Conservation (phyloP, 805 yeast species). For the Ogataea parapolymorpha region DNA sequence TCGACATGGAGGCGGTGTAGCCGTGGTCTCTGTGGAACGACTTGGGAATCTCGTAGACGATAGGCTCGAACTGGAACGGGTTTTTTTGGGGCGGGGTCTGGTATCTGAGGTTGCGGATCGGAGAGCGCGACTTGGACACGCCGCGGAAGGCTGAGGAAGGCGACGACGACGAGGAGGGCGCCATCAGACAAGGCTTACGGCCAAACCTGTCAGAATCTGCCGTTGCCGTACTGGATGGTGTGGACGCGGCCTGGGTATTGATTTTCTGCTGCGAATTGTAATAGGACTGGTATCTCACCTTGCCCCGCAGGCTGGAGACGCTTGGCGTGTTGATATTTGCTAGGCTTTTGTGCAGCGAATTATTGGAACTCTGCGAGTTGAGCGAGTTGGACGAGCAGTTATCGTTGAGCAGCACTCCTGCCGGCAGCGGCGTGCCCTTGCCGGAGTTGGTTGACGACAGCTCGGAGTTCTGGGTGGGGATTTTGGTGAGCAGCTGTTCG, state of each 20-base stretch:
- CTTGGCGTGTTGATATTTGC: constrained; percentile 21
- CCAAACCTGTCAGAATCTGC: constrained; percentile 9
- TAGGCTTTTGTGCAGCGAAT: constrained; percentile 20
- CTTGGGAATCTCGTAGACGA: constrained; percentile 32
- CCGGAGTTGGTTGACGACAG: constrained; percentile 20
- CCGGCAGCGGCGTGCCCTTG: constrained; percentile 18
- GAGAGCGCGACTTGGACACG: constrained; percentile 26
- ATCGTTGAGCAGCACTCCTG: constrained; percentile 19
- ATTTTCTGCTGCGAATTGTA: constrained; percentile 27
- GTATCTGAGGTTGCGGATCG: constrained; percentile 21
- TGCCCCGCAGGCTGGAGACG: constrained; percentile 26
- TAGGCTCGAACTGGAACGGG: constrained; percentile 34
- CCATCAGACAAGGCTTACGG: constrained; percentile 10
- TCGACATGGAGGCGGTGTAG: constrained; percentile 17
- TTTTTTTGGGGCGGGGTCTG: constrained; percentile 14
- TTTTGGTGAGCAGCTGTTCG: constrained; percentile 11
- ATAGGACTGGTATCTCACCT: constrained; percentile 34
- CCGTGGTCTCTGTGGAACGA: constrained; percentile 25
- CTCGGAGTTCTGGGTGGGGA: constrained; percentile 21
- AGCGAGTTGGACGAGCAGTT: constrained; percentile 28
- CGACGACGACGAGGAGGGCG: constrained; percentile 12
- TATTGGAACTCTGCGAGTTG: constrained; percentile 22
- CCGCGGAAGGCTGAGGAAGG: constrained; percentile 16
- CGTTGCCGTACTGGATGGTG: constrained; percentile 11
- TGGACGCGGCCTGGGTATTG: constrained; percentile 21